Evolutionary conservation across 225 moss, liverwort and hornwort genomes (phyloP), one percentile per base, ranked within the genome.

Genomic region (Rhytidiadelphus loreus): DNA sequence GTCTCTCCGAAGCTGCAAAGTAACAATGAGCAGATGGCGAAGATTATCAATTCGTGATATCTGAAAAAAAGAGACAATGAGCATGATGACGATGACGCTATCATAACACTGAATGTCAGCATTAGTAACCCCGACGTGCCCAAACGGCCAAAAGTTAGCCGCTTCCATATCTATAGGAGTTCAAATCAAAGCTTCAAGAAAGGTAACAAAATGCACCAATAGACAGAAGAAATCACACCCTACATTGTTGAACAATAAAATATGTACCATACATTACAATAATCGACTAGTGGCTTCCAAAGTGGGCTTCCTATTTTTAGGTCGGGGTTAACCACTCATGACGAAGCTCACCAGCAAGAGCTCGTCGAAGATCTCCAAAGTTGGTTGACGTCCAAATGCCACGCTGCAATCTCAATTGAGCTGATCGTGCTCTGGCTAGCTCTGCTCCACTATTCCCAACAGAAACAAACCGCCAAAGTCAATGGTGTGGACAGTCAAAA

Each of bases 351-450:
- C 96, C 97, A 90, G 96, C 97, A 78, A 97, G 95, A 73, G 97
- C 97, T 72, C 97, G 92, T 80, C 97, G 94, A 69, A 95, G 92
- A 82, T 97, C 96, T 89, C 96, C 97, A 92, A 96, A 97, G 57
- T 92, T 94, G 68, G 95, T 92, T 70, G 94, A 94, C 66, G 97
- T 97, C 97, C 97, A 97, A 81, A 97, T 95, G 72, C 97, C 97
- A 80, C 97, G 93, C 91, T 96, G 97, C 66, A 97, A 88, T 69
- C 97, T 94, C 88, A 94, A 92, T 81, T 95, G 95, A 61, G 97
- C 96, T 83, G 97, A 96, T 83, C 97, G 90, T 88, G 97, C 96
- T 83, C 95, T 93, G 58, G 97, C 97, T 72, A 93, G 90, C 88
- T 97, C 96, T 87, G 96, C 95, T 88, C 97, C 96, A 85, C 96